Conservation (phyloP, 23 red algal species). For the Gracilariopsis chorda region DNA sequence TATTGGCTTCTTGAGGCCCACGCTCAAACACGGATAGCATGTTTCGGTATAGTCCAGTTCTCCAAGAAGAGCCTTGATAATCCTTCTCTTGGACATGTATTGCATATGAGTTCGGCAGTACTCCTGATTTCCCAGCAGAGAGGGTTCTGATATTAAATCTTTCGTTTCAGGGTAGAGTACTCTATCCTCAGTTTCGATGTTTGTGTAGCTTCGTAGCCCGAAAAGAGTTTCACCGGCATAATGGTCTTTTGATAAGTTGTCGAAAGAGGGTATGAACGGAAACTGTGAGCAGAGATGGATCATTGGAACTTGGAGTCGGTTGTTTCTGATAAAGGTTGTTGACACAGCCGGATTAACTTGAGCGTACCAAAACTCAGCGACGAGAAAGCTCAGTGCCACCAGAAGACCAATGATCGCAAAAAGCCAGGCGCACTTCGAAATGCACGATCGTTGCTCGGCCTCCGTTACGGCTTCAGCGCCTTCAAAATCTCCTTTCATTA, state of each 20-base stretch:
- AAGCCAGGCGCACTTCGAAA: slow-evolving; percentile 48
- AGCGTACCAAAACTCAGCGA: slow-evolving; percentile 43
- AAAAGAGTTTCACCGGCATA: slow-evolving; percentile 18
- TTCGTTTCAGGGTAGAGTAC: slow-evolving; percentile 13
- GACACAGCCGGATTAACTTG: slow-evolving; percentile 46
- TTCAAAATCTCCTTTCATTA: slow-evolving; percentile 50
- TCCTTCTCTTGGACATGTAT: slow-evolving; percentile 13
- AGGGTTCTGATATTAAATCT: background rate
- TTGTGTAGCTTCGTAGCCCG: slow-evolving; percentile 48
- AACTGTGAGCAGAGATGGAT: slow-evolving; percentile 1
- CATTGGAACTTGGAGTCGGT: background rate
- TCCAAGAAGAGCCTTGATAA: background rate
- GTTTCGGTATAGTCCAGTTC: background rate
- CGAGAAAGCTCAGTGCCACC: slow-evolving; percentile 38
- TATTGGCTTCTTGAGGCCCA: slow-evolving; percentile 15
- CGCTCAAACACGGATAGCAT: slow-evolving; percentile 48
- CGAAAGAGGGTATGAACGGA: slow-evolving; percentile 19
- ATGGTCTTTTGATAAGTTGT: background rate
- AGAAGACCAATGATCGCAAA: slow-evolving; percentile 42
- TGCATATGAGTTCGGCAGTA: background rate
- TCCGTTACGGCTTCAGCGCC: slow-evolving; percentile 18
- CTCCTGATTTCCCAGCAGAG: background rate
- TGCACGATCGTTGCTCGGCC: slow-evolving; percentile 38
- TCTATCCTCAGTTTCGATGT: background rate
- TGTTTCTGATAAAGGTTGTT: slow-evolving; percentile 20